Evolutionary conservation across 2,329 filamentous ascomycete genomes (phyloP), one percentile per base, ranked within the genome.

Genomic region (Alternaria conjuncta): DNA sequence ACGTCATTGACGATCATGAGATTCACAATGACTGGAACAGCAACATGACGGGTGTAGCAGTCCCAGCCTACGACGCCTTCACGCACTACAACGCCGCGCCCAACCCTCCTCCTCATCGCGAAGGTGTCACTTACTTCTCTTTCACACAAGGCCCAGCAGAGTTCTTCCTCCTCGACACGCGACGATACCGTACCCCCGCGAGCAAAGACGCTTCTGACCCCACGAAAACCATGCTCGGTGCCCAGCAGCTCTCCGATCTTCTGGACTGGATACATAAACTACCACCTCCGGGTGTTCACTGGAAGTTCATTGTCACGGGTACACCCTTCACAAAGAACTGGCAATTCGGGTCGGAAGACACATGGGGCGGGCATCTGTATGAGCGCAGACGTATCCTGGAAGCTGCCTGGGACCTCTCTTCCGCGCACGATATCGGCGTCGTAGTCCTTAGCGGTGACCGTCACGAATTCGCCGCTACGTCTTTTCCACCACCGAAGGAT

Each of bases 301-400:
- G 96, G 95, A 98, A 98, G 82, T 89, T 99, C 72, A 84, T 99
- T 55, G 90, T 94, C 18, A 94, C 92, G 43, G 94, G 92, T 18
- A 92, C 98, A 6, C 96, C 96, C 0, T 97, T 99, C 78, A 98
- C 96, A 7, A 97, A 97, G 82, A 99, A 99, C 80, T 99, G 96
- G 95, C 91, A 89, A 23, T 88, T 97, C 68, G 95, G 96, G 68
- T 89, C 89, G 3, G 86, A 90, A 65, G 96, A 99, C 76, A 98
- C 96, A 0, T 99, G 96, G 96, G 93, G 93, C 50, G 95, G 95
- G 0, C 97, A 97, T 79, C 85, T 97, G 2, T 82, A 86, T 53
- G 96, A 99, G 83, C 90, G 96, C 15, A 87, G 86, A 57, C 85
- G 84, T 59, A 87, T 98, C 25, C 89, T 99, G 13, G 91, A 97